Conservation (phyloP, 2,329 filamentous ascomycete species). For the Ceratocystis smalleyi region DNA sequence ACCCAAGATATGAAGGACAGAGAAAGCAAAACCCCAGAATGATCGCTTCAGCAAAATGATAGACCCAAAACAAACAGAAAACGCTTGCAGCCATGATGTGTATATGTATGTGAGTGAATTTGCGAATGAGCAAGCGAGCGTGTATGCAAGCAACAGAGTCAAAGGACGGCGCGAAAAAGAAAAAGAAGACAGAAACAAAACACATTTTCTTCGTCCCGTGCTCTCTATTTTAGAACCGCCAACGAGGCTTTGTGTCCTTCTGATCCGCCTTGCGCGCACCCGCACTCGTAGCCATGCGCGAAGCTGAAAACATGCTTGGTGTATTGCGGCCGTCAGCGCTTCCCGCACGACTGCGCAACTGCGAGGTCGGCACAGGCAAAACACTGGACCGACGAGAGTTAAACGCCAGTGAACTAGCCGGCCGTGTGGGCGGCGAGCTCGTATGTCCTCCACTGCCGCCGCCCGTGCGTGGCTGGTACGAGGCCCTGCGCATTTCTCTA, state of each 20-base stretch:
- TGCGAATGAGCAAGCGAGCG: no score
- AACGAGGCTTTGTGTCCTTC: constrained; percentile 34
- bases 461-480: constrained; percentile 33
- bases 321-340: constrained; percentile 31
- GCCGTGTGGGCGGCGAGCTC: constrained; percentile 24
- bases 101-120: no score
- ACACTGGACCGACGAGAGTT: constrained; percentile 35
- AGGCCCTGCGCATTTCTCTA: constrained; percentile 33
- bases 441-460: neutral
- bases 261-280: constrained; percentile 21
- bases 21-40: neutral
- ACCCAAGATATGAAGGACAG: no score
- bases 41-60: neutral
- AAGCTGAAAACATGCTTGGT: constrained; percentile 32
- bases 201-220: neutral
- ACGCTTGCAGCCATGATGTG: no score
- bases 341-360: constrained; percentile 21
- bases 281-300: constrained; percentile 30
- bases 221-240: constrained; percentile 27
- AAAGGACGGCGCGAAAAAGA: neutral
- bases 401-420: constrained; percentile 41
- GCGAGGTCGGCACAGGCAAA: constrained; percentile 32
- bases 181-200: constrained; percentile 3
- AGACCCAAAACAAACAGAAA: no score
- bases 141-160: no score